Percentiles rank a stretch among this genome's conserved stretches.
Evolutionary conservation across 2,329 filamentous ascomycete genomes (phyloP).

Genomic region (Fusarium falciforme): DNA sequence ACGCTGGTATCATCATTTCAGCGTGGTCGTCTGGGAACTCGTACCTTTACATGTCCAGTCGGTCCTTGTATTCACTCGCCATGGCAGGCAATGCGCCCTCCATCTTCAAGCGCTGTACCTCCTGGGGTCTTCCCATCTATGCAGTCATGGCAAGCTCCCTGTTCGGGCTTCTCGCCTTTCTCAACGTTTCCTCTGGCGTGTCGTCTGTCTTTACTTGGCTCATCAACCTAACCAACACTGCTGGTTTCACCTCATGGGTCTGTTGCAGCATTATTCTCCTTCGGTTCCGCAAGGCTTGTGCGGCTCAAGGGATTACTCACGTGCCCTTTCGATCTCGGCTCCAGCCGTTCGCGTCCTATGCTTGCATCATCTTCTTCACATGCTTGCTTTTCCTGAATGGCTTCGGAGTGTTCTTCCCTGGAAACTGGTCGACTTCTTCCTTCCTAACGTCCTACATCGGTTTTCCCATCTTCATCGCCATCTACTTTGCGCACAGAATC

Average conservation of each 20-base stretch:
- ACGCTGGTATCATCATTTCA: neutral
- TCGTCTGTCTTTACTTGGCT: neutral
- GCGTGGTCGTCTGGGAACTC: neutral
- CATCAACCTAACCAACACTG: neutral
- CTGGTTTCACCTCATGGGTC: neutral
- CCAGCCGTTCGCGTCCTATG: neutral
- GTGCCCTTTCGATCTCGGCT: neutral
- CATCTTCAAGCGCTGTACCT: neutral
- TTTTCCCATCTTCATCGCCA: neutral
- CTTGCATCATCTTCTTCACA: neutral
- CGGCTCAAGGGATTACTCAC: neutral
- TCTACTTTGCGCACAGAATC: neutral
- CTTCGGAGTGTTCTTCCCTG: neutral
- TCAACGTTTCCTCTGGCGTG: neutral
- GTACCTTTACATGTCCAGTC: neutral
- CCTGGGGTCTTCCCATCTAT: neutral
- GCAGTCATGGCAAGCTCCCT: neutral
- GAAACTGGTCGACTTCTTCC: neutral
- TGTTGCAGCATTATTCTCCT: neutral
- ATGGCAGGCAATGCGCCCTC: neutral
- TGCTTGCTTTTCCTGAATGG: neutral
- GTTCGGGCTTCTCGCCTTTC: neutral
- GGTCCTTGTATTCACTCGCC: neutral
- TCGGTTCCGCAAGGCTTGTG: neutral
- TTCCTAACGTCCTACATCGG: neutral